phyloP scores from a whole-genome alignment of 164 flowering plant genomes.

The Santalum album region DNA sequence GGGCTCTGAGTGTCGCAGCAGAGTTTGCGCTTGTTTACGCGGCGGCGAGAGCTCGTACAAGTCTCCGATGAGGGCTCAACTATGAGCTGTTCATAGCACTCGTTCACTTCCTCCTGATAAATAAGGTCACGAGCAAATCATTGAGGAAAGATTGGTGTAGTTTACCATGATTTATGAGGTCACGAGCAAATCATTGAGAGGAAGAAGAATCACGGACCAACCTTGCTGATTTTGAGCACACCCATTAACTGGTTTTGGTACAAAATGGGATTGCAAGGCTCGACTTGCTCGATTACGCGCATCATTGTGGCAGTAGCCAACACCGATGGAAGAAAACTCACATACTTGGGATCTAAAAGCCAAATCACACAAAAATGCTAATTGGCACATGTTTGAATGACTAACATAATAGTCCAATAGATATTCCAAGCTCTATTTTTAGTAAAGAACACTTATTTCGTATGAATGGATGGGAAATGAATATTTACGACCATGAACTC shows the following conservation, averaged over 20 bases:
- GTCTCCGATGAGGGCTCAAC: neutral
- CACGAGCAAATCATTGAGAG: too few relatives aligned
- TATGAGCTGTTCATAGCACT: neutral
- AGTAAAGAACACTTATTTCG: too few relatives aligned
- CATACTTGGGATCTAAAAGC: slow-evolving; percentile 29
- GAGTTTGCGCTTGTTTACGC: neutral
- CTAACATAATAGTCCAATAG: too few relatives aligned
- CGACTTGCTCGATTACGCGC: slow-evolving; percentile 28
- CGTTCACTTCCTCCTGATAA: neutral
- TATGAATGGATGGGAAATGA: too few relatives aligned
- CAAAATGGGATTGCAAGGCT: slow-evolving; percentile 19
- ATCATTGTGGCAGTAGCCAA: slow-evolving; percentile 42
- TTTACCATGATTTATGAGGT: too few relatives aligned
- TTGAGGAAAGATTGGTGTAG: too few relatives aligned
- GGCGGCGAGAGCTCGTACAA: too few relatives aligned
- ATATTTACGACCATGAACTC: too few relatives aligned
- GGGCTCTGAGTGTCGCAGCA: neutral
- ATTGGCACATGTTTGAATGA: too few relatives aligned
- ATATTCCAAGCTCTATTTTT: too few relatives aligned
- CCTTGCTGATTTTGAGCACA: slow-evolving; percentile 35
- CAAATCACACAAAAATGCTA: too few relatives aligned
- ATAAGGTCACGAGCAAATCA: neutral
- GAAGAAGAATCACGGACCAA: neutral
- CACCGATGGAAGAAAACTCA: slow-evolving; percentile 36
- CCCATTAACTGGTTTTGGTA: slow-evolving; percentile 30